phyloP scores from a whole-genome alignment of 2,329 filamentous ascomycete species.

The Tothia fuscella region DNA sequence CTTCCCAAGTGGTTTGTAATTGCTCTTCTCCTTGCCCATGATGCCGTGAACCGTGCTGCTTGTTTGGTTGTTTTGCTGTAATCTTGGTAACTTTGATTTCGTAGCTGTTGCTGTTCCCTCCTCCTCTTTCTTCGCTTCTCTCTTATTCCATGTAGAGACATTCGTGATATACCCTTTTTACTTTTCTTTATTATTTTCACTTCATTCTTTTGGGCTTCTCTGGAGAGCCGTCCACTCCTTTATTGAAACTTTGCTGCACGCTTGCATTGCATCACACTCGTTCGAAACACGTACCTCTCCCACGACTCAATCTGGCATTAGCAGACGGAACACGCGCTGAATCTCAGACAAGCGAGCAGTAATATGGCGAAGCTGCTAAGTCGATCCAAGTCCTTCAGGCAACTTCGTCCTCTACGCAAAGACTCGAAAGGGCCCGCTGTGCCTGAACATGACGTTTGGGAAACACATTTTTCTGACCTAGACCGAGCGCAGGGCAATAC shows the following conservation, averaged over 20 bases:
- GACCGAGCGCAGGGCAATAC: neutral
- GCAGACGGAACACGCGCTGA: neutral
- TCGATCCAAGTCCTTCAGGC: slow-evolving; percentile 8
- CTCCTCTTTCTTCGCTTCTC: too few species aligned
- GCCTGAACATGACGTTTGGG: slow-evolving; percentile 1
- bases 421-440: neutral
- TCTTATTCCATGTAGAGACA: too few species aligned
- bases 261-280: neutral
- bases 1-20: too few species aligned
- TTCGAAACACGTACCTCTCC: too few species aligned
- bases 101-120: too few species aligned
- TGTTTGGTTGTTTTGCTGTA: too few species aligned
- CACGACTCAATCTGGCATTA: neutral
- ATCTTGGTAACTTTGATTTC: too few species aligned
- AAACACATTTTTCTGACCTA: neutral
- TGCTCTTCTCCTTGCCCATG: too few species aligned
- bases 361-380: slow-evolving; percentile 11
- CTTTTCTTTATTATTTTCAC: too few species aligned
- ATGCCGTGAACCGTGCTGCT: too few species aligned
- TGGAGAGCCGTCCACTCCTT: slow-evolving; percentile 31
- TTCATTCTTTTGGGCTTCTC: too few species aligned
- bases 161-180: too few species aligned
- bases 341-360: slow-evolving; percentile 3
- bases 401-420: neutral
- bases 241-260: neutral